phyloP scores from a whole-genome alignment of 345 rosid genomes.

The Toxicodendron radicans region DNA sequence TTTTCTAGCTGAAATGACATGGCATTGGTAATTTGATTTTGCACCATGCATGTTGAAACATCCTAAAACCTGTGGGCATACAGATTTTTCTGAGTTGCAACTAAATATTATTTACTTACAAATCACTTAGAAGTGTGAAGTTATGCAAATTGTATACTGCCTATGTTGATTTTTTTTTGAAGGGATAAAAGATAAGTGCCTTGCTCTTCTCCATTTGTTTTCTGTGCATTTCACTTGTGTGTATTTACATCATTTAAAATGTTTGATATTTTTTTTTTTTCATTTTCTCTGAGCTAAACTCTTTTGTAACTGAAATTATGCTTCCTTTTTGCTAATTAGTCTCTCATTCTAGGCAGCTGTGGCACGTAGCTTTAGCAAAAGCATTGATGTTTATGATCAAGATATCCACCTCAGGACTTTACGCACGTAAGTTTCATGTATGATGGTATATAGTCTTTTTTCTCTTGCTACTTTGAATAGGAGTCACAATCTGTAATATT shows the following conservation, averaged over 20 bases:
- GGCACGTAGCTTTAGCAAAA: conserved; percentile 60
- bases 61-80: not conserved
- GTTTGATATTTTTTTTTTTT: not conserved
- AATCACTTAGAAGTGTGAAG: not conserved
- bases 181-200: not conserved
- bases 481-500: too few species aligned
- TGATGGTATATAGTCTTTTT: not conserved
- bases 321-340: conserved; percentile 14
- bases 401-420: conserved; percentile 64
- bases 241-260: not conserved
- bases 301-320: not conserved
- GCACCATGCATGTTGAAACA: not conserved
- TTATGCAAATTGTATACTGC: not conserved
- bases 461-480: not conserved
- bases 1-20: not conserved
- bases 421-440: conserved; percentile 42
- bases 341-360: conserved; percentile 53
- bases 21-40: not conserved
- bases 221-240: not conserved
- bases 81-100: not conserved
- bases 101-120: not conserved
- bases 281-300: not conserved
- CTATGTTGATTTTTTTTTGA: not conserved
- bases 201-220: not conserved
- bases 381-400: conserved; percentile 69